phyloP scores from a whole-genome alignment of 208 protist genomes.

The Acanthamoeba lenticulata region DNA sequence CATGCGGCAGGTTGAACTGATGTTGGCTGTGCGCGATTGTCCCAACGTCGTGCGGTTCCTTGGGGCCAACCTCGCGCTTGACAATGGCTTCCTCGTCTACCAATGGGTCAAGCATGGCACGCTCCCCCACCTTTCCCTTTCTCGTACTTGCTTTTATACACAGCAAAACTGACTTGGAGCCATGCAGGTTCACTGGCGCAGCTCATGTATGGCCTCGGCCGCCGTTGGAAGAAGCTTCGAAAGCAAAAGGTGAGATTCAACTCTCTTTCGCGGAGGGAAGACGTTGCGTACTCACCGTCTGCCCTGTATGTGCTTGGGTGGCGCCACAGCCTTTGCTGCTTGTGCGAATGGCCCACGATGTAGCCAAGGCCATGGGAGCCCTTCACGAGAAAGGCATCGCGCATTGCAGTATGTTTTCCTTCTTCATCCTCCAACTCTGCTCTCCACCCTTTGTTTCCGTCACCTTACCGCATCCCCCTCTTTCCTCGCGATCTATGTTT shows the following conservation, averaged over 20 bases:
- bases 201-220: not conserved
- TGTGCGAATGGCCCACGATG: not conserved
- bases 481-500: not conserved
- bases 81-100: not conserved
- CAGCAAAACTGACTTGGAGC: not conserved
- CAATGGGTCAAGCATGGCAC: slow-evolving; percentile 6
- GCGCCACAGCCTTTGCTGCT: not conserved
- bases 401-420: not conserved
- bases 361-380: not conserved
- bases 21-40: not conserved
- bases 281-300: not conserved
- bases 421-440: not conserved
- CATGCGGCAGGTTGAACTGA: not conserved
- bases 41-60: not conserved
- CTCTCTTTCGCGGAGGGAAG: too few species aligned
- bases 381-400: not conserved
- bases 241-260: not conserved
- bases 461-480: not conserved
- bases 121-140: not conserved
- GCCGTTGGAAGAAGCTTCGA: not conserved
- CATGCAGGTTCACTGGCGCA: not conserved
- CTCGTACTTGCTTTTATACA: not conserved
- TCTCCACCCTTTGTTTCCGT: not conserved
- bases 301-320: too few species aligned
- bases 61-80: not conserved